Percentiles rank a stretch among this genome's conserved stretches.
These are phyloP conservation scores for Graphiopsis chlorocephala DNA, from an alignment of 2,329 filamentous ascomycete species.

Conservation along the genomic window DNA sequence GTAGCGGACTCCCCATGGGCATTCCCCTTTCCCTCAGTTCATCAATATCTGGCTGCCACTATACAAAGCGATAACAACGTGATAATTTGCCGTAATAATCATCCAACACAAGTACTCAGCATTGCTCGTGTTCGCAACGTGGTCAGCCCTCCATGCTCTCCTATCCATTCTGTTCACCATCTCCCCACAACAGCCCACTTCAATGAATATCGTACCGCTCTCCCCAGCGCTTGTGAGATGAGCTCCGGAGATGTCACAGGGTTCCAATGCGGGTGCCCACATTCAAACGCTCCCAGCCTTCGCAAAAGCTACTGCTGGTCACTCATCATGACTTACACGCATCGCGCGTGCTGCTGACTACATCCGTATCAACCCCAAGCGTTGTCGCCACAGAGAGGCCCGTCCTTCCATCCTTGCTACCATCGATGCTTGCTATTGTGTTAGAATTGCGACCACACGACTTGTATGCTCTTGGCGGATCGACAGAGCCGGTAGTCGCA, in stretches of 20 bases:
- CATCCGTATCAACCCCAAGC: background rate
- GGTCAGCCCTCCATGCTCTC: background rate
- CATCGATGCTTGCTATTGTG: background rate
- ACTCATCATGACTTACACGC: constrained; percentile 13
- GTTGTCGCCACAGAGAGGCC: constrained; percentile 7
- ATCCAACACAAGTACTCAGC: background rate
- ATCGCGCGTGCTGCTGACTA: background rate
- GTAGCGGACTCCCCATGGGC: background rate
- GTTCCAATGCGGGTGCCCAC: constrained; percentile 14
- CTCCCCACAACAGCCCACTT: background rate
- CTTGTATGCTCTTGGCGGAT: constrained; percentile 12
- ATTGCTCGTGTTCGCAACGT: constrained; percentile 2
- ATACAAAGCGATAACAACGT: background rate
- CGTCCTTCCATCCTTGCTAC: background rate
- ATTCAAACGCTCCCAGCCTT: constrained; percentile 14
- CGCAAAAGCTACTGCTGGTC: background rate
- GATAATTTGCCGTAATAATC: background rate
- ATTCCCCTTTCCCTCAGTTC: background rate
- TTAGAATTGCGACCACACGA: constrained; percentile 1
- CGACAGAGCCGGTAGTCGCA: constrained; percentile 13
- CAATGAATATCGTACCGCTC: background rate
- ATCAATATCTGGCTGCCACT: background rate
- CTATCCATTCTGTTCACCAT: background rate
- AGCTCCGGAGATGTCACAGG: background rate
- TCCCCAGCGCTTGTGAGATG: background rate